A percentile compares a stretch with the other conserved stretches of the same genome.
Conservation (phyloP, 1,284 basidiomycete genomes). For the Cryptococcus depauperatus region DNA sequence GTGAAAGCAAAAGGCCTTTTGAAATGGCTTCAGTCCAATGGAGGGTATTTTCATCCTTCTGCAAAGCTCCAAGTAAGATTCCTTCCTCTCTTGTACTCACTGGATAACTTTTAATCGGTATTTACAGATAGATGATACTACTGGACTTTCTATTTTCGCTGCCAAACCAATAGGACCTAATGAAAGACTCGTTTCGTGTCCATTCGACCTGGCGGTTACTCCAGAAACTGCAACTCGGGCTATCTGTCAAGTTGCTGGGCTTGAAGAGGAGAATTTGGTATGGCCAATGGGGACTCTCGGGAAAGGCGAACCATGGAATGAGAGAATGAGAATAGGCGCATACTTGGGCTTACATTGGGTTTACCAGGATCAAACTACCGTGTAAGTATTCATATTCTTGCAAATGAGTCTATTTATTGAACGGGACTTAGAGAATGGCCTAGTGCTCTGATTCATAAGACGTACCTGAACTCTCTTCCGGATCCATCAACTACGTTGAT, state of each 20-base stretch:
- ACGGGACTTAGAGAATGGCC: slow-evolving; percentile 14
- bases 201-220: slow-evolving; percentile 65
- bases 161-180: slow-evolving; percentile 50
- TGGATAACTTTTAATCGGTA: not conserved
- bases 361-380: slow-evolving; percentile 7
- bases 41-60: slow-evolving; percentile 51
- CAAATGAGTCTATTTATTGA: not conserved
- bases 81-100: not conserved
- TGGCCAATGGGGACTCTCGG: slow-evolving; percentile 20
- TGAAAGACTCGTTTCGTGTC: slow-evolving; percentile 60
- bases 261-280: slow-evolving; percentile 16
- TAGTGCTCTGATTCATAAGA: slow-evolving; percentile 45
- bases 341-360: slow-evolving; percentile 68
- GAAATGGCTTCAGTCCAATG: slow-evolving; percentile 50
- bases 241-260: slow-evolving; percentile 41
- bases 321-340: slow-evolving; percentile 61
- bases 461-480: slow-evolving; percentile 65
- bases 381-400: slow-evolving; percentile 6
- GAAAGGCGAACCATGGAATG: slow-evolving; percentile 51
- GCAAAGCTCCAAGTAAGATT: slow-evolving; percentile 49
- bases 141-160: slow-evolving; percentile 57
- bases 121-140: slow-evolving; percentile 30
- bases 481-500: slow-evolving; percentile 55
- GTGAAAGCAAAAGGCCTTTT: slow-evolving; percentile 6
- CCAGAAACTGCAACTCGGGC: slow-evolving; percentile 50